Evolutionary conservation across 2,329 filamentous ascomycete genomes (phyloP), one percentile per base, ranked within the genome.

Genomic region (Epichloe elymi): DNA sequence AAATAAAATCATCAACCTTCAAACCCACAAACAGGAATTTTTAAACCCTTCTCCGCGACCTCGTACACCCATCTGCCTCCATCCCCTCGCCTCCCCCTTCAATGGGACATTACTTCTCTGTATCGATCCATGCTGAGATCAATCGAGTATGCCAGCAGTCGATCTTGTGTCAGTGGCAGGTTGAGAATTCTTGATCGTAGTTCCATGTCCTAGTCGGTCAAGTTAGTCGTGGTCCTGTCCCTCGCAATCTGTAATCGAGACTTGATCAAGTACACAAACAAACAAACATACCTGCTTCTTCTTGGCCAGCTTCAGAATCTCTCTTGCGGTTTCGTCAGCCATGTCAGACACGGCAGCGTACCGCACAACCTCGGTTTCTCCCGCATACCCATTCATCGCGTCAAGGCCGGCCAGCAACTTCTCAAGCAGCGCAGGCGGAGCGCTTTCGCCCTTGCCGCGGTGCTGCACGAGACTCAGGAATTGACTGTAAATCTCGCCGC

Each of bases 281-380:
- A 4, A 2, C 8, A 30, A 11, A 67, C 75, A 64, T 66, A 83
- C 80, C 65, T 78, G 73, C 57, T 77, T 78, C 60, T 75, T 73
- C 60, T 77, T 76, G 46, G 69, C 68, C 55, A 70, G 58, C 52
- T 74, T 74, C 50, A 82, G 70, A 53, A 85, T 78, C 63, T 82
- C 77, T 55, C 78, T 76, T 10, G 85, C 86, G 53, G 91, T 80
- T 44, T 82, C 75, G 49, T 80, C 80, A 45, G 84, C 85, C 77
- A 95, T 95, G 61, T 94, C 88, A 56, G 84, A 82, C 50, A 91
- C 75, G 0, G 88, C 88, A 41, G 90, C 87, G 50, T 66, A 70
- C 40, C 66, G 57, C 49, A 80, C 72, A 61, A 86, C 77, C 55
- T 81, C 65, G 5, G 65, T 61, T 38, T 73, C 68, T 3, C 65